Evolutionary conservation across 2,329 filamentous ascomycete species (phyloP).

Genomic region (Cyanodermella asteris): DNA sequence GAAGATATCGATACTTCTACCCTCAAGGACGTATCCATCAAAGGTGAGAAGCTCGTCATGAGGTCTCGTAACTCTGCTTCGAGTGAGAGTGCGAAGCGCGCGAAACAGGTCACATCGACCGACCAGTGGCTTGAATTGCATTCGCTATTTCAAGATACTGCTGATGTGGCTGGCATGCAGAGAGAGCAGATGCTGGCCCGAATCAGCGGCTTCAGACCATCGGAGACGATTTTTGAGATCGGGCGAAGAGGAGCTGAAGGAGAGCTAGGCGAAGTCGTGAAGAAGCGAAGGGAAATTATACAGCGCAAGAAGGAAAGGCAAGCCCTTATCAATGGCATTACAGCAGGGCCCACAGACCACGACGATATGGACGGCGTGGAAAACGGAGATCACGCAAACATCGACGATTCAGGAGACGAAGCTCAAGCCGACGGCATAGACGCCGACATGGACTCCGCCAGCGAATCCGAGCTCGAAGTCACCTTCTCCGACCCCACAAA

Average conservation of each 20-base stretch:
- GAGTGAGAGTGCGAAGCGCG: constrained; percentile 67
- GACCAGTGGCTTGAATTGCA: constrained; percentile 55
- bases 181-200: constrained; percentile 71
- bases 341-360: constrained; percentile 15
- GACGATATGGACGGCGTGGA: constrained; percentile 14
- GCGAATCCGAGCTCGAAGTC: constrained; percentile 31
- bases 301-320: constrained; percentile 18
- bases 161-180: constrained; percentile 42
- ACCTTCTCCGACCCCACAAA: constrained; percentile 13
- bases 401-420: constrained; percentile 16
- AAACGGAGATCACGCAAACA: constrained; percentile 12
- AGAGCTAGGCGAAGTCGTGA: constrained; percentile 56
- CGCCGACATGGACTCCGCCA: constrained; percentile 20
- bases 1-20: constrained; percentile 53
- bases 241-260: constrained; percentile 46
- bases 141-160: constrained; percentile 54
- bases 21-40: constrained; percentile 52
- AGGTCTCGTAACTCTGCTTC: constrained; percentile 80
- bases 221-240: constrained; percentile 93
- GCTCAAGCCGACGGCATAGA: constrained; percentile 16
- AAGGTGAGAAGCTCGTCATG: constrained; percentile 84
- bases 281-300: constrained; percentile 44
- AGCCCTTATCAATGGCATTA: too few species aligned
- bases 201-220: constrained; percentile 70
- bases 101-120: constrained; percentile 52